These are phyloP conservation scores for Diaporthe velutina DNA, from an alignment of 2,329 filamentous ascomycete genomes.

Conservation along the genomic window DNA sequence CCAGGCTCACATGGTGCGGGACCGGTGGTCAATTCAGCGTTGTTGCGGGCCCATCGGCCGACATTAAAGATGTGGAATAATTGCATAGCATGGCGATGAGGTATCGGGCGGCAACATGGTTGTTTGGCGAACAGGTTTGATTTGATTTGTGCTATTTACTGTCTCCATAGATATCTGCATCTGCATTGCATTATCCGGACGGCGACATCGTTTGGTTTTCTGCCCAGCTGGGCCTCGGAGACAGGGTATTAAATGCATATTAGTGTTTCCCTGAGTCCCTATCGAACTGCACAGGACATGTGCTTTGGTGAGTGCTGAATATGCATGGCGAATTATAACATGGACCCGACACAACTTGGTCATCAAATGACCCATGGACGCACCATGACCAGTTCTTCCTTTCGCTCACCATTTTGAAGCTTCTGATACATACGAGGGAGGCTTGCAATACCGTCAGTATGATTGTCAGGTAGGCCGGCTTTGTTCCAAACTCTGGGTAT, in stretches of 20 bases:
- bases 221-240: neutral
- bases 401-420: neutral
- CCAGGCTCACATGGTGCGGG: conserved; percentile 71
- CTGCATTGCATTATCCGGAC: conserved; percentile 18
- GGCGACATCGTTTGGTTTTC: neutral
- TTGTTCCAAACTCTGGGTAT: neutral
- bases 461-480: neutral
- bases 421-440: too few species aligned
- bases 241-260: conserved; percentile 5
- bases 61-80: conserved; percentile 31
- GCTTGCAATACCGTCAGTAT: too few species aligned
- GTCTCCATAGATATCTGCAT: conserved; percentile 21
- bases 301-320: neutral
- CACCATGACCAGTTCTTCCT: neutral
- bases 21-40: conserved; percentile 71
- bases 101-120: conserved; percentile 10
- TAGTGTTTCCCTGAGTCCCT: neutral
- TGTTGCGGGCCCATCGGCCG: conserved; percentile 39
- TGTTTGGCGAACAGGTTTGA: neutral
- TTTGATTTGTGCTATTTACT: neutral
- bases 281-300: neutral
- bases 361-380: too few species aligned
- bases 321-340: neutral
- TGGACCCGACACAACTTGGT: neutral
- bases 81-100: conserved; percentile 32